Percentiles rank a stretch among this genome's conserved stretches.
Evolutionary conservation across 495 filamentous ascomycete species (phyloP).

Genomic region (Friedmanniomyces simplex): DNA sequence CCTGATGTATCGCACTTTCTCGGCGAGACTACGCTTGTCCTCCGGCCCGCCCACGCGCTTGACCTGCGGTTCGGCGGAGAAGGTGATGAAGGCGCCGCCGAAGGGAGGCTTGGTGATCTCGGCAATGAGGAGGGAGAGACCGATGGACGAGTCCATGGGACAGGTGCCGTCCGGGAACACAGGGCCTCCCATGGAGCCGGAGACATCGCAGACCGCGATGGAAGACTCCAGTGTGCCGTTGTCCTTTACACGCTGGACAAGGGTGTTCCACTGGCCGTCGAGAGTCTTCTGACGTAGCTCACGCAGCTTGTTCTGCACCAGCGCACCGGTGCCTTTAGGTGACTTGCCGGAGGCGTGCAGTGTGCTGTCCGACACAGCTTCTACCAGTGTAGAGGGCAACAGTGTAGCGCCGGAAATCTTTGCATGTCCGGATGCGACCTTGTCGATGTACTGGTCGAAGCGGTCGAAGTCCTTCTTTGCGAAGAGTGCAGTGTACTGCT

Average conservation of each 20-base stretch:
- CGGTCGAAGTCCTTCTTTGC: constrained; percentile 33
- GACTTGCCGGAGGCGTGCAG: background rate
- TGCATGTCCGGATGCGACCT: constrained; percentile 29
- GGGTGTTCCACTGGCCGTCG: constrained; percentile 38
- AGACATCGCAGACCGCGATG: constrained; percentile 41
- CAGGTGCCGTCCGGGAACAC: constrained; percentile 31
- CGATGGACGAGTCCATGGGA: constrained; percentile 39
- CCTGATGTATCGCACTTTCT: constrained; percentile 26
- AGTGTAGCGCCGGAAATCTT: constrained; percentile 38
- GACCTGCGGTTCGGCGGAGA: constrained; percentile 28
- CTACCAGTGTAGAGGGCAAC: constrained; percentile 33
- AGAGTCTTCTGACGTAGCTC: constrained; percentile 23
- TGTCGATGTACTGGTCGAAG: constrained; percentile 34
- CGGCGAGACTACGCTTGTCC: constrained; percentile 23
- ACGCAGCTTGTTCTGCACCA: constrained; percentile 13
- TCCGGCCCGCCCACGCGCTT: constrained; percentile 25
- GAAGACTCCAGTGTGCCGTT: constrained; percentile 34
- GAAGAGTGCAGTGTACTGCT: constrained; percentile 35
- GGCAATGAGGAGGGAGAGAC: constrained; percentile 38
- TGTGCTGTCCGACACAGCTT: background rate
- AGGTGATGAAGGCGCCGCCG: constrained; percentile 38
- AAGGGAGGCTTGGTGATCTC: constrained; percentile 37
- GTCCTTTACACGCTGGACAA: constrained; percentile 39
- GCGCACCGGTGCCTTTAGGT: constrained; percentile 1
- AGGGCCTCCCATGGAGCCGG: constrained; percentile 33